Percentiles rank a stretch among this genome's conserved stretches.
Conservation (phyloP, 495 filamentous ascomycete species). For the Aspergillus incahuasiensis region DNA sequence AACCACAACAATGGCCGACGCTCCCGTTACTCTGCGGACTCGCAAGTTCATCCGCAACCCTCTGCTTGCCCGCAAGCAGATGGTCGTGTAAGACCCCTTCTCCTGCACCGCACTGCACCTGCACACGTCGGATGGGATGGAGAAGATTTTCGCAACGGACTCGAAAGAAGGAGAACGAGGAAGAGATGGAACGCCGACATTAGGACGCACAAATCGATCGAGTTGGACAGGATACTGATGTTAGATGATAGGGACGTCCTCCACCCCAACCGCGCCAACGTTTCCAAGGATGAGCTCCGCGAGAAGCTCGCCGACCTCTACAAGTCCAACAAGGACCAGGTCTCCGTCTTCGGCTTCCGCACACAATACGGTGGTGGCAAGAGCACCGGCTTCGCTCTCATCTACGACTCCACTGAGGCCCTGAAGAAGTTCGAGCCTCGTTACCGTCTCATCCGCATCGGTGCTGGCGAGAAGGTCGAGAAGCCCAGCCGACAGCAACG, state of each 20-base stretch:
- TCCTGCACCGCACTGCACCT: constrained; percentile 1
- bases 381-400: constrained; percentile 95
- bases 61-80: constrained; percentile 97
- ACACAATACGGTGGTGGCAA: constrained; percentile 99
- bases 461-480: constrained; percentile 88
- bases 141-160: neutral
- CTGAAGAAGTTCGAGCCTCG: constrained; percentile 99
- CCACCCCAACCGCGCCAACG: constrained; percentile 96
- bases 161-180: constrained; percentile 10
- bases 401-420: constrained; percentile 95
- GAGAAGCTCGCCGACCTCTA: constrained; percentile 90
- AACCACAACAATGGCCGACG: constrained; percentile 78
- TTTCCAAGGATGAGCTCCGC: constrained; percentile 98
- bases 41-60: constrained; percentile 99
- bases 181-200: constrained; percentile 7
- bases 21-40: constrained; percentile 92
- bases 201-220: neutral
- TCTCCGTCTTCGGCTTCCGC: constrained; percentile 95
- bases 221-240: constrained; percentile 14
- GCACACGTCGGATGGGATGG: neutral
- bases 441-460: constrained; percentile 92
- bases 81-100: constrained; percentile 89
- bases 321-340: constrained; percentile 94
- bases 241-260: constrained; percentile 80
- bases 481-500: constrained; percentile 95